Conservation (phyloP, 257 asterid genomes). For the Jasminum sambac region DNA sequence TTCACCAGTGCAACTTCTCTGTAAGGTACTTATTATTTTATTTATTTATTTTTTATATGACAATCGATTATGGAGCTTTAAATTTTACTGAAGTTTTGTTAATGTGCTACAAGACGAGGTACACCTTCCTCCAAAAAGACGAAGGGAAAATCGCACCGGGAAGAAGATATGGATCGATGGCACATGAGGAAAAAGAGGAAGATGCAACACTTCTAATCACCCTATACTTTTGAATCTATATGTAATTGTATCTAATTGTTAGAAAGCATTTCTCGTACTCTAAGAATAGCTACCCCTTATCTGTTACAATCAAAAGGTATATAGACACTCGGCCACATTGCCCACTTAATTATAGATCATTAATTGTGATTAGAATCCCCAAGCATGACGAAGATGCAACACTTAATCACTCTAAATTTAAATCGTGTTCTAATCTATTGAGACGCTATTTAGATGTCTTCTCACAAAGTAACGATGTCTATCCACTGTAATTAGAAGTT, state of each 20-base stretch:
- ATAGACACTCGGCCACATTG: too few relatives aligned
- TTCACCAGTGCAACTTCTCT: not conserved
- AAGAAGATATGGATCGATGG: not conserved
- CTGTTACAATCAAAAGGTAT: too few relatives aligned
- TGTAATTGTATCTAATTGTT: too few relatives aligned
- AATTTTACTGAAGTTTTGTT: not conserved
- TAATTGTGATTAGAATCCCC: too few relatives aligned
- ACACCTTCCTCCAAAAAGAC: not conserved
- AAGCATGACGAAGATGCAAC: too few relatives aligned
- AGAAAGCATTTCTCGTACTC: too few relatives aligned
- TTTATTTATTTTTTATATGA: not conserved
- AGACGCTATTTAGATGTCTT: not conserved
- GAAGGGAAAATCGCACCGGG: not conserved
- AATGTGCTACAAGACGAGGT: not conserved
- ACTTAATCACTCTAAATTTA: too few relatives aligned
- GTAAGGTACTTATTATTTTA: not conserved
- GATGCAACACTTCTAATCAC: not conserved
- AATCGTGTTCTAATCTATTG: not conserved
- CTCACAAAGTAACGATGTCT: not conserved
- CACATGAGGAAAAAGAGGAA: conserved; percentile 7
- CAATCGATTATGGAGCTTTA: not conserved
- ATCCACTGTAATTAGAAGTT: not conserved
- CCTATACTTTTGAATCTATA: too few relatives aligned
- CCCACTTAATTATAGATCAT: too few relatives aligned
- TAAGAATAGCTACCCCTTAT: too few relatives aligned